Evolutionary conservation across 768 basidiomycete species (phyloP).

Genomic region (Rhodotorula sphaerocarpa): DNA sequence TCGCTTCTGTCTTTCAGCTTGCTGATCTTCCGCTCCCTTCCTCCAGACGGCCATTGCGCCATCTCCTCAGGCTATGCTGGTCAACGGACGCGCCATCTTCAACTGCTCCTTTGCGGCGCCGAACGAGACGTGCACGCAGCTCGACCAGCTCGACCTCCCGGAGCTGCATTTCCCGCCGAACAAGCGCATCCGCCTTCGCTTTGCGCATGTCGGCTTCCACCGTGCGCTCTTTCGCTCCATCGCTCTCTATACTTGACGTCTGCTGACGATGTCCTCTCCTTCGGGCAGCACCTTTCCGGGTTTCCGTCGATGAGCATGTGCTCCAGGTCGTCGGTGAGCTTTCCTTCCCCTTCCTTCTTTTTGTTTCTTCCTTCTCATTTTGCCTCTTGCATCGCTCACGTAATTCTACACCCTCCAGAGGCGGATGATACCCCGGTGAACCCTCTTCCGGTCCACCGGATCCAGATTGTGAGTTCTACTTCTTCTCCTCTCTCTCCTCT

Average conservation of each 20-base stretch:
- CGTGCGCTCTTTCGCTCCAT: neutral
- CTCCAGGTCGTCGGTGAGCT: slow-evolving; percentile 1
- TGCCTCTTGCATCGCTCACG: slow-evolving; percentile 3
- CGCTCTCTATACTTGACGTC: too few species aligned
- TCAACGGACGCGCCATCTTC: slow-evolving; percentile 17
- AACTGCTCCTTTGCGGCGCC: slow-evolving; percentile 4
- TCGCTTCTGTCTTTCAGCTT: neutral
- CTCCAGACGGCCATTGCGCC: slow-evolving; percentile 5
- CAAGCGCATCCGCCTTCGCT: slow-evolving; percentile 8
- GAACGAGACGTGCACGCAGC: neutral
- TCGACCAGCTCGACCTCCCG: neutral
- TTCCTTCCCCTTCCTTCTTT: neutral
- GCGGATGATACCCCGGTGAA: slow-evolving; percentile 35
- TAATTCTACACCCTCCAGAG: too few species aligned
- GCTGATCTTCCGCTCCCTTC: neutral
- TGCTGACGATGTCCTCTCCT: neutral
- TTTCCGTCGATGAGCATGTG: slow-evolving; percentile 18
- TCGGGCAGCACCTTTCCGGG: neutral
- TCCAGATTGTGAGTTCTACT: slow-evolving; percentile 21
- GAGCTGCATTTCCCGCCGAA: slow-evolving; percentile 14
- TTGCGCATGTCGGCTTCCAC: slow-evolving; percentile 20
- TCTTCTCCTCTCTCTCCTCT: neutral
- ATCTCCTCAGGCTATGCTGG: slow-evolving; percentile 3
- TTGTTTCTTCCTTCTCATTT: neutral
- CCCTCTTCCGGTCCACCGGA: slow-evolving; percentile 25